These are phyloP conservation scores for Macrophomina phaseolina DNA, from an alignment of 2,329 filamentous ascomycete species.

Conservation along the genomic window DNA sequence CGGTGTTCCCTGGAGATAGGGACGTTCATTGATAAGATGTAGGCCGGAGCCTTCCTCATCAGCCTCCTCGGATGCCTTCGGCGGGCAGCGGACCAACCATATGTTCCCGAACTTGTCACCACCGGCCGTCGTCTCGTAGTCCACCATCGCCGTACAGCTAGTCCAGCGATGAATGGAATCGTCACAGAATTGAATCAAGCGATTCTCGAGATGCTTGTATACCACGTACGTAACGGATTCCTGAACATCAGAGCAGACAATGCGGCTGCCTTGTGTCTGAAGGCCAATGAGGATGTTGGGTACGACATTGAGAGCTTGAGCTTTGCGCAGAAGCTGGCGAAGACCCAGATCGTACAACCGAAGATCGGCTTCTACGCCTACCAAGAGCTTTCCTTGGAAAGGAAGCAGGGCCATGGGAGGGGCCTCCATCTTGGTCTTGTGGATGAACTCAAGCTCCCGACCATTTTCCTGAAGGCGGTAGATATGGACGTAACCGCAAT, in stretches of 20 bases:
- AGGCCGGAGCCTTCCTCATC: conserved; percentile 91
- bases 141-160: conserved; percentile 88
- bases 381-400: conserved; percentile 88
- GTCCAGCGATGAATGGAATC: conserved; percentile 91
- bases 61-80: conserved; percentile 84
- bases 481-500: conserved; percentile 85
- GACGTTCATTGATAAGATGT: conserved; percentile 87
- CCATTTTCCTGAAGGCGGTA: conserved; percentile 89
- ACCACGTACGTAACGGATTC: conserved; percentile 92
- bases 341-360: conserved; percentile 92
- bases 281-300: conserved; percentile 86
- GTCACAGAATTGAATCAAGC: conserved; percentile 90
- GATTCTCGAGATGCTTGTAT: conserved; percentile 91
- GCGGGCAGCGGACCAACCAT: conserved; percentile 87
- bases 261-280: conserved; percentile 87
- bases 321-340: conserved; percentile 89
- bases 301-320: conserved; percentile 74
- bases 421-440: conserved; percentile 91
- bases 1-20: conserved; percentile 87
- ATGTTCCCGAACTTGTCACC: conserved; percentile 98
- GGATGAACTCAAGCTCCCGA: conserved; percentile 88
- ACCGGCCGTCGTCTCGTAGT: conserved; percentile 94
- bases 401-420: conserved; percentile 87
- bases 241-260: conserved; percentile 89
- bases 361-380: conserved; percentile 82